Conservation (phyloP, 1,284 basidiomycete species). For the Pyrrhoderma lamaoense region DNA sequence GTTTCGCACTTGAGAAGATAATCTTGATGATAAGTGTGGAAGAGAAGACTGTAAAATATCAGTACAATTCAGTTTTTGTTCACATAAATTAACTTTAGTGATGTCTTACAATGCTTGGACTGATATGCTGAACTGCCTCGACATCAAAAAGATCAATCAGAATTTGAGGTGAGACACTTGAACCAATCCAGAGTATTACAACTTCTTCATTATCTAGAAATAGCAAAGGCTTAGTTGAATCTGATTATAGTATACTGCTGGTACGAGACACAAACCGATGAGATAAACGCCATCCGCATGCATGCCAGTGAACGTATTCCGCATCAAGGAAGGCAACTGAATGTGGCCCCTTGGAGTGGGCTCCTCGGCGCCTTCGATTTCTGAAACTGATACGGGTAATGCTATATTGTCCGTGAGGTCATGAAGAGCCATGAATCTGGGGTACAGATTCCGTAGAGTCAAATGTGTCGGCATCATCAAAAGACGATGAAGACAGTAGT, state of each 20-base stretch:
- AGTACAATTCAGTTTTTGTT: slow-evolving; percentile 16
- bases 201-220: slow-evolving; percentile 85
- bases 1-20: slow-evolving; percentile 83
- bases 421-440: slow-evolving; percentile 84
- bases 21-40: slow-evolving; percentile 65
- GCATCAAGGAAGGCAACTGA: slow-evolving; percentile 72
- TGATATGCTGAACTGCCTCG: slow-evolving; percentile 68
- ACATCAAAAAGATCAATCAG: slow-evolving; percentile 84
- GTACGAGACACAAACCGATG: slow-evolving; percentile 50
- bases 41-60: slow-evolving; percentile 50
- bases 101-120: slow-evolving; percentile 61
- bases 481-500: slow-evolving; percentile 76
- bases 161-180: slow-evolving; percentile 74
- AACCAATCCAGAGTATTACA: slow-evolving; percentile 89
- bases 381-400: slow-evolving; percentile 36
- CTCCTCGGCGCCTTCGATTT: slow-evolving; percentile 37
- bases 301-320: slow-evolving; percentile 85
- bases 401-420: slow-evolving; percentile 72
- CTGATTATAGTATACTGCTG: not conserved
- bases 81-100: not conserved
- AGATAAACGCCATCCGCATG: slow-evolving; percentile 87
- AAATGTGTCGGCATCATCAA: slow-evolving; percentile 62
- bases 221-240: slow-evolving; percentile 1
- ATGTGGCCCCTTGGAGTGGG: not conserved
- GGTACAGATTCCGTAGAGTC: slow-evolving; percentile 82